phyloP scores from a whole-genome alignment of 805 yeast species.

The Cyberlindnera sargentensis region DNA sequence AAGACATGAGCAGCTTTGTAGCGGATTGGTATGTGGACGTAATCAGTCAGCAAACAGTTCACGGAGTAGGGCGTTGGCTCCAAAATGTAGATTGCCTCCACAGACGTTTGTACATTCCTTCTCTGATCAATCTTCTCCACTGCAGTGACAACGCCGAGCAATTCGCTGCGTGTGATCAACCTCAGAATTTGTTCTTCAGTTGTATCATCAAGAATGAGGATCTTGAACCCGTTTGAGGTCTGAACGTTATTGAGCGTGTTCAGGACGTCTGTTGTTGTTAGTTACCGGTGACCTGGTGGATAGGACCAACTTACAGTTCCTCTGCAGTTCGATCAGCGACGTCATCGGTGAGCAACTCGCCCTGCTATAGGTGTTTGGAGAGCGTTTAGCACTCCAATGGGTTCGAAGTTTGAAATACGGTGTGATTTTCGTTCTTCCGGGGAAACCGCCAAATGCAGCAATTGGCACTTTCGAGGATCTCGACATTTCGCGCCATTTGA shows the following conservation, averaged over 20 bases:
- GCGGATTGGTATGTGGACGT: conserved; percentile 52
- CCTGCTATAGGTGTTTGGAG: not conserved
- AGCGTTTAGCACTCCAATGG: not conserved
- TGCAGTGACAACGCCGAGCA: conserved; percentile 52
- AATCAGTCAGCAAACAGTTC: conserved; percentile 76
- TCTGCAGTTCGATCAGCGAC: conserved; percentile 31
- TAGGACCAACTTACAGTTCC: conserved; percentile 19
- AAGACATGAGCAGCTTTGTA: conserved; percentile 70
- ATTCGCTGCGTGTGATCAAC: conserved; percentile 41
- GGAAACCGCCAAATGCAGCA: too few species aligned
- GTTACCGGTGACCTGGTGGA: not conserved
- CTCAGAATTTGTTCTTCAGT: conserved; percentile 42
- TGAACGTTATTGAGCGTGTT: conserved; percentile 32
- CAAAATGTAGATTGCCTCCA: conserved; percentile 76
- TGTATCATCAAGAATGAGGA: conserved; percentile 49
- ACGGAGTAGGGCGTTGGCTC: conserved; percentile 63
- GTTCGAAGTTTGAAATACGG: too few species aligned
- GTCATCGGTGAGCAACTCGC: conserved; percentile 23
- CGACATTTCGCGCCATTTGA: too few species aligned
- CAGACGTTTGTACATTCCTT: conserved; percentile 53
- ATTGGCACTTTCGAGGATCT: too few species aligned
- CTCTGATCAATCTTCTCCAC: conserved; percentile 56
- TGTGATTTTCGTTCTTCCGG: too few species aligned
- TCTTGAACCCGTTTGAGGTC: conserved; percentile 39
- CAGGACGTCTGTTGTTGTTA: conserved; percentile 24